Evolutionary conservation across 306 rosid species (phyloP).

Genomic region (Fragaria nilgerrensis): DNA sequence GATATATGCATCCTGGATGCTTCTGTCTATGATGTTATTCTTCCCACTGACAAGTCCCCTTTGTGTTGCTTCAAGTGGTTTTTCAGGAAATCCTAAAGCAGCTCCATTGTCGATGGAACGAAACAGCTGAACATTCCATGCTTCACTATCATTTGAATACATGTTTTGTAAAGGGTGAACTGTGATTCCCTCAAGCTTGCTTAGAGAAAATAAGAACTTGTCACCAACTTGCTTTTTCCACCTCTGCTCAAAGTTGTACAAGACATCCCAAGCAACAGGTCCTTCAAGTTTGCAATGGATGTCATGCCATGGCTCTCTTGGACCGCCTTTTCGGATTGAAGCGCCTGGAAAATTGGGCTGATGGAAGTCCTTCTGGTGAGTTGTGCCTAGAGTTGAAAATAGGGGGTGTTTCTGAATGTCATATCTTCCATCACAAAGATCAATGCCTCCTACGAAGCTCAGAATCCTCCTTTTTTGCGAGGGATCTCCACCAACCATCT

Average conservation of each 20-base stretch:
- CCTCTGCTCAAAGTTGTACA: conserved; percentile 74
- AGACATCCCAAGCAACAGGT: conserved; percentile 75
- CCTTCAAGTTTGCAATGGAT: conserved; percentile 84
- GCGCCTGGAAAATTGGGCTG: conserved; percentile 74
- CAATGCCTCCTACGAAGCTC: conserved; percentile 82
- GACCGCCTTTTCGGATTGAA: conserved; percentile 79
- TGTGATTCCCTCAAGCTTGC: conserved; percentile 29
- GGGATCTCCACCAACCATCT: conserved; percentile 17
- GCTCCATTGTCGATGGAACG: conserved; percentile 86
- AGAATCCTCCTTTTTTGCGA: conserved; percentile 38
- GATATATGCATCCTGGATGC: conserved; percentile 82
- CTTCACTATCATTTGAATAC: conserved; percentile 25
- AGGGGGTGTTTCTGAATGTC: conserved; percentile 65
- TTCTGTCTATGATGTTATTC: conserved; percentile 58
- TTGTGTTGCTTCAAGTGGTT: conserved; percentile 37
- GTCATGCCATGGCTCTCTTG: conserved; percentile 97
- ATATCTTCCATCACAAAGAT: conserved; percentile 87
- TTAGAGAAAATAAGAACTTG: conserved; percentile 30
- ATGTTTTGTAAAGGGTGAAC: conserved; percentile 22
- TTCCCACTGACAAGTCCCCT: conserved; percentile 75
- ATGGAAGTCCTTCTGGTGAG: conserved; percentile 65
- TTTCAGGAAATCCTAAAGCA: conserved; percentile 59
- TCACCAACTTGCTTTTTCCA: conserved; percentile 67
- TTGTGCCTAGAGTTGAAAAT: conserved; percentile 48
- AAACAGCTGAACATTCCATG: conserved; percentile 80